Percentiles rank a stretch among this genome's conserved stretches.
phyloP scores from a whole-genome alignment of 352 stramenopile genomes.

The Pythium monospermum region DNA sequence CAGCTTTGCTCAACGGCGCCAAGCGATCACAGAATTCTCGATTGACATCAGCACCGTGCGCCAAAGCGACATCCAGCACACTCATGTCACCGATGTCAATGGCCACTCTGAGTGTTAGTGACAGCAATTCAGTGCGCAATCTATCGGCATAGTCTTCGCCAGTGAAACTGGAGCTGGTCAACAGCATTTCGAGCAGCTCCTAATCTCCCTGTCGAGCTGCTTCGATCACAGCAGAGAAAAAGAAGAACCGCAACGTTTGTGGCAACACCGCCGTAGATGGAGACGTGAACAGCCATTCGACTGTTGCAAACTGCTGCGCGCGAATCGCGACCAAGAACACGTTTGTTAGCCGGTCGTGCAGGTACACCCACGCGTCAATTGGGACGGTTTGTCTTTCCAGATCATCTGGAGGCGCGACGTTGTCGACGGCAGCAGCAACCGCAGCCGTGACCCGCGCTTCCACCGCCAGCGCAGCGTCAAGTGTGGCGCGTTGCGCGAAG shows the following conservation, averaged over 20 bases:
- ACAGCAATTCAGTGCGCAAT: background rate
- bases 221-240: background rate
- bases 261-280: background rate
- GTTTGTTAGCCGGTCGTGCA: background rate
- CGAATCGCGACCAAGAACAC: background rate
- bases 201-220: background rate
- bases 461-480: background rate
- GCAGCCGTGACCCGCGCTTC: slow-evolving; percentile 4
- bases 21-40: background rate
- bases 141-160: background rate
- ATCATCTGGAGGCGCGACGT: background rate
- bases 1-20: background rate
- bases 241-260: slow-evolving; percentile 7
- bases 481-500: slow-evolving; percentile 1
- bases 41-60: slow-evolving; percentile 11
- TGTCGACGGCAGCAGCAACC: background rate
- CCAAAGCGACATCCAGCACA: background rate
- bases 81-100: background rate
- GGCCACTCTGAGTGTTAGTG: background rate
- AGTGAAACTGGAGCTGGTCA: background rate
- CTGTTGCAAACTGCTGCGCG: background rate
- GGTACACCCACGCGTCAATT: background rate
- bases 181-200: slow-evolving; percentile 1
- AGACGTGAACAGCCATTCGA: slow-evolving; percentile 5
- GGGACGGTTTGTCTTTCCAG: background rate